Percentiles rank a stretch among this genome's conserved stretches.
Evolutionary conservation across 495 filamentous ascomycete species (phyloP).

Genomic region (Talaromyces trachyspermus): DNA sequence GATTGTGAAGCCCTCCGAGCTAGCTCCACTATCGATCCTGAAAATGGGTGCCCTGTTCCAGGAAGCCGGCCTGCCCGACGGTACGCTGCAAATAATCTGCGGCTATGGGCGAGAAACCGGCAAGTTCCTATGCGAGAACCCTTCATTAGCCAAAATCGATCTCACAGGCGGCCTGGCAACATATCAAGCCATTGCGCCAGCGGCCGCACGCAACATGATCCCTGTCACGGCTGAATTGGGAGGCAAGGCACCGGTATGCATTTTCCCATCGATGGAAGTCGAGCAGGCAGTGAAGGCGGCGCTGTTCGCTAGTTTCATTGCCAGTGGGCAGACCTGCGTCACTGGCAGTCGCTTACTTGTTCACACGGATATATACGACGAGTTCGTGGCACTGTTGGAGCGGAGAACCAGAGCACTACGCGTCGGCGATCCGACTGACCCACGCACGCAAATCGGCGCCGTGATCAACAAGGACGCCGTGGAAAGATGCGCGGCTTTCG

Average conservation of each 20-base stretch:
- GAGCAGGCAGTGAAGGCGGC: conserved; percentile 49
- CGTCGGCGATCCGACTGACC: conserved; percentile 45
- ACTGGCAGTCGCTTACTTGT: conserved; percentile 53
- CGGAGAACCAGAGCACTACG: conserved; percentile 33
- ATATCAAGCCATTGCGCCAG: conserved; percentile 34
- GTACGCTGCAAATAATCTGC: conserved; percentile 49
- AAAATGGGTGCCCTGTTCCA: conserved; percentile 43
- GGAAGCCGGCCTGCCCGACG: conserved; percentile 48
- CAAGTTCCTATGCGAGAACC: conserved; percentile 43
- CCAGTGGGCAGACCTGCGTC: conserved; percentile 56
- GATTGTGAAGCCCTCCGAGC: conserved; percentile 54
- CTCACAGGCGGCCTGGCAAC: conserved; percentile 51
- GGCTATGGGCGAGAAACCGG: conserved; percentile 49
- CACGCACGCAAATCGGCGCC: conserved; percentile 35
- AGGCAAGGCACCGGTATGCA: conserved; percentile 51
- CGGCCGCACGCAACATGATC: conserved; percentile 44
- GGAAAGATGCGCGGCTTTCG: conserved; percentile 27
- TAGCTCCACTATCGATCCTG: conserved; percentile 51
- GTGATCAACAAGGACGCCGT: conserved; percentile 31
- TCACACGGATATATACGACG: conserved; percentile 35
- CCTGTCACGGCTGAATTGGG: conserved; percentile 53
- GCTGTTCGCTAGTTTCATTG: conserved; percentile 50
- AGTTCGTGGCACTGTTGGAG: conserved; percentile 27
- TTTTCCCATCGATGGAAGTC: conserved; percentile 45
- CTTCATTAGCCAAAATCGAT: conserved; percentile 51